Conservation (phyloP, 2,329 filamentous ascomycete species). For the Colletotrichum sp. region DNA sequence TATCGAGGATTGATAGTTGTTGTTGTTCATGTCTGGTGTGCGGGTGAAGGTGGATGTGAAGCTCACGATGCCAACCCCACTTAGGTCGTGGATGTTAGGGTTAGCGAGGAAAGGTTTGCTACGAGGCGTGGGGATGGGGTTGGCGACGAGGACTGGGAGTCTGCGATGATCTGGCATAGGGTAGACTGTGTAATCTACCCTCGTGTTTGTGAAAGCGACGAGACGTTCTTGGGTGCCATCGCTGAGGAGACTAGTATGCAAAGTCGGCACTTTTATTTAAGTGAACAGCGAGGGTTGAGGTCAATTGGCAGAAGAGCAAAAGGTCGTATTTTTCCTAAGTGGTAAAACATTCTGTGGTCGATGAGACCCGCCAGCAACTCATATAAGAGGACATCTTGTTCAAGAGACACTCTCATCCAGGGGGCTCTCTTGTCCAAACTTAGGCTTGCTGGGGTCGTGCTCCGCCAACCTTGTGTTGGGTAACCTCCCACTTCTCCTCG, state of each 20-base stretch:
- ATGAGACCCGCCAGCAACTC: too few relatives aligned
- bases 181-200: background rate
- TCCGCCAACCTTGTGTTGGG: background rate
- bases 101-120: rapidly evolving
- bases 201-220: rapidly evolving
- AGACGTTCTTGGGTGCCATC: background rate
- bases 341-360: too few relatives aligned
- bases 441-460: background rate
- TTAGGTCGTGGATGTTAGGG: background rate
- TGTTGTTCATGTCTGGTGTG: background rate
- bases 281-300: background rate
- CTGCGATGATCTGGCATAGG: rapidly evolving
- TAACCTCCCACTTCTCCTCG: background rate
- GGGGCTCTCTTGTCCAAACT: background rate
- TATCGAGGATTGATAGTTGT: background rate
- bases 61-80: background rate
- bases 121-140: background rate
- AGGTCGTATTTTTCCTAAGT: too few relatives aligned
- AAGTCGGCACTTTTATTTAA: background rate
- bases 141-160: rapidly evolving
- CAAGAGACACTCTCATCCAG: too few relatives aligned
- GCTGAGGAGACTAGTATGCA: too few relatives aligned
- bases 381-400: too few relatives aligned
- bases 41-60: background rate
- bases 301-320: too few relatives aligned